Percentiles rank a stretch among this genome's conserved stretches.
These are phyloP conservation scores for Cordyceps pruinosa DNA, from an alignment of 2,329 filamentous ascomycete species.

Conservation along the genomic window DNA sequence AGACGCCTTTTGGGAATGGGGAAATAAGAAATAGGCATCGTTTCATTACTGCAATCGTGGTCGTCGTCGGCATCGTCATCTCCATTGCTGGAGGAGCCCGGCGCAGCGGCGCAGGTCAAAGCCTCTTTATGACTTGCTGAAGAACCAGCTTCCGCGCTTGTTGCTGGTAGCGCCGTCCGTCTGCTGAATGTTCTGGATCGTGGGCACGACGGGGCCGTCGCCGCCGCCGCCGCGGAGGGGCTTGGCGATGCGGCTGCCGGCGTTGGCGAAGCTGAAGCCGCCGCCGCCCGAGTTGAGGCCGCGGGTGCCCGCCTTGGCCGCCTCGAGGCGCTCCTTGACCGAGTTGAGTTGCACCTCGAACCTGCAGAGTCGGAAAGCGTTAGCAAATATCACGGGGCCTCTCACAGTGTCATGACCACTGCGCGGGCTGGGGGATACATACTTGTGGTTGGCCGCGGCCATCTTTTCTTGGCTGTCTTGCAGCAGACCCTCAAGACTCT, in stretches of 20 bases:
- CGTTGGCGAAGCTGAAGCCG: conserved; percentile 64
- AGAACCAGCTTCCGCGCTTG: conserved; percentile 71
- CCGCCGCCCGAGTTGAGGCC: conserved; percentile 63
- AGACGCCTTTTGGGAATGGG: not conserved
- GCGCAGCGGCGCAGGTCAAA: not conserved
- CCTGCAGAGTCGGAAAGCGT: conserved; percentile 43
- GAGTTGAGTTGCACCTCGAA: conserved; percentile 96
- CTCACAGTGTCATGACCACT: not conserved
- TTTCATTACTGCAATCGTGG: conserved; percentile 10
- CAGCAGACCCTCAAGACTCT: conserved; percentile 83
- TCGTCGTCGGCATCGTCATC: conserved; percentile 11
- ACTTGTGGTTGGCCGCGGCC: conserved; percentile 95
- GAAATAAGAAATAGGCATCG: not conserved
- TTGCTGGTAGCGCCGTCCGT: conserved; percentile 43
- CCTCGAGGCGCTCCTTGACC: conserved; percentile 95
- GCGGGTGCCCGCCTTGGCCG: conserved; percentile 84
- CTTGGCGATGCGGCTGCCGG: conserved; percentile 62
- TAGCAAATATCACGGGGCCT: too few species aligned
- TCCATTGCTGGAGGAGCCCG: not conserved
- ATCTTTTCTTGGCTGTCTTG: conserved; percentile 98
- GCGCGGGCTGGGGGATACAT: conserved; percentile 33
- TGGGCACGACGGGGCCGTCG: conserved; percentile 42
- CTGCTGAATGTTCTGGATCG: conserved; percentile 52
- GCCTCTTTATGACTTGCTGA: conserved; percentile 50
- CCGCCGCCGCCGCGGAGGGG: conserved; percentile 56